Percentiles rank a stretch among this genome's conserved stretches.
These are phyloP conservation scores for Periconia sp. DNA, from an alignment of 2,329 filamentous ascomycete species.

Conservation along the genomic window DNA sequence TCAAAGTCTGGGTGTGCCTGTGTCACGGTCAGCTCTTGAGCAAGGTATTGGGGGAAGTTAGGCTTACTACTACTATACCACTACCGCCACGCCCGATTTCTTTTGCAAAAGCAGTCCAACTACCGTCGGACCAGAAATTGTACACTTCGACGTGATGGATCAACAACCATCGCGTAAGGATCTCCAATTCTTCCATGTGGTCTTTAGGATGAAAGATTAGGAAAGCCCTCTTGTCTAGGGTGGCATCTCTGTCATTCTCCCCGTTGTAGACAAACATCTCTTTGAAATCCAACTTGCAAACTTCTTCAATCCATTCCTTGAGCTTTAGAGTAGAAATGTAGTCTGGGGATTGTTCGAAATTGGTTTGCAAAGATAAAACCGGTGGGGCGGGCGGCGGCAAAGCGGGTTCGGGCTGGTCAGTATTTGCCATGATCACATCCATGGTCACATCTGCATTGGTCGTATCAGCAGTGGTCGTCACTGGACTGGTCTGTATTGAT, in stretches of 20 bases:
- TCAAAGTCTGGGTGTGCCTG: constrained; percentile 37
- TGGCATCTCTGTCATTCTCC: constrained; percentile 1
- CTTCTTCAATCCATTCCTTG: constrained; percentile 17
- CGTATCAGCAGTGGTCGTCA: too few relatives aligned
- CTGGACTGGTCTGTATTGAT: too few relatives aligned
- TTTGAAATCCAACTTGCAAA: constrained; percentile 21
- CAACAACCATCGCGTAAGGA: constrained; percentile 35
- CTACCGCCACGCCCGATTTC: constrained; percentile 19
- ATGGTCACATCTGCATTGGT: too few relatives aligned
- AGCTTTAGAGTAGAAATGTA: constrained; percentile 4
- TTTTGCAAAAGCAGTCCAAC: constrained; percentile 29
- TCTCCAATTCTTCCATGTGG: constrained; percentile 29
- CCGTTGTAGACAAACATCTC: constrained; percentile 24
- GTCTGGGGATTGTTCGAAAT: not conserved
- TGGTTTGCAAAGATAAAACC: too few relatives aligned
- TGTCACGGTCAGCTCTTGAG: constrained; percentile 11
- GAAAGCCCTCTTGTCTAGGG: constrained; percentile 26
- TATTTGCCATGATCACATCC: too few relatives aligned
- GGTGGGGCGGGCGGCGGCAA: too few relatives aligned
- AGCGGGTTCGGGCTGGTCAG: too few relatives aligned
- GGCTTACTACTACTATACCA: constrained; percentile 31
- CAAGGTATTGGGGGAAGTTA: too few relatives aligned
- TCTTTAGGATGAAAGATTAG: constrained; percentile 30
- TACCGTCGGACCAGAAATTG: constrained; percentile 23
- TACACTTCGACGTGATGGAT: constrained; percentile 32